Evolutionary conservation across 345 rosid genomes (phyloP).

Genomic region (Reutealis trisperma): DNA sequence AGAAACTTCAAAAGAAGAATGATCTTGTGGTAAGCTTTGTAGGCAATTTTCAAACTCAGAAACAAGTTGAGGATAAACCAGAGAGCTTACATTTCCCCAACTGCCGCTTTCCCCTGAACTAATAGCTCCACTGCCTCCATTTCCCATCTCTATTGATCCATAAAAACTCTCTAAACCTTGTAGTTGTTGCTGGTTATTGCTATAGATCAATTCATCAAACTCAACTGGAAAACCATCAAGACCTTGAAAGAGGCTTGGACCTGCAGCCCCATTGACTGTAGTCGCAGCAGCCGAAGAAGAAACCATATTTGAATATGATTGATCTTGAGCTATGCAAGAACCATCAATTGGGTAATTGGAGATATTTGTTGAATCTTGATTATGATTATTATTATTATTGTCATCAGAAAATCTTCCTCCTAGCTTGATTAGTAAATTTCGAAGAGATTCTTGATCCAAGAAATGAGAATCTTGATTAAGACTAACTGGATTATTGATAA

Average conservation of each 20-base stretch:
- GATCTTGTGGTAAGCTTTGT: constrained; percentile 29
- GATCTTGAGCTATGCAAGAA: constrained; percentile 22
- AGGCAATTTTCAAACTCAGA: constrained; percentile 34
- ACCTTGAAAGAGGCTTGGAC: constrained; percentile 42
- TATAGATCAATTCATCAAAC: constrained; percentile 22
- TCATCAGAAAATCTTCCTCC: constrained; percentile 46
- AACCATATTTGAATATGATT: constrained; percentile 27
- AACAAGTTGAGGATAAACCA: constrained; percentile 43
- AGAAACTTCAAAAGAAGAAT: constrained; percentile 37
- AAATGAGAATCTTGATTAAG: constrained; percentile 19
- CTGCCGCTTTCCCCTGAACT: constrained; percentile 57
- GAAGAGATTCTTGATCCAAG: constrained; percentile 48
- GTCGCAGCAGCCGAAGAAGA: constrained; percentile 29
- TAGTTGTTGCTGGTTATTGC: constrained; percentile 18
- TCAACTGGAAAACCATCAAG: constrained; percentile 26
- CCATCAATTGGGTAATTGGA: constrained; percentile 16
- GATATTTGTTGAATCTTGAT: constrained; percentile 16
- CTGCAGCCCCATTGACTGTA: constrained; percentile 18
- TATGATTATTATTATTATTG: background rate
- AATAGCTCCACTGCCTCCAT: constrained; percentile 32
- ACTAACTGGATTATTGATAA: background rate
- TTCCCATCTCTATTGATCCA: constrained; percentile 25
- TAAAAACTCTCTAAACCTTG: constrained; percentile 30
- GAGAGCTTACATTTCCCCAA: constrained; percentile 55
- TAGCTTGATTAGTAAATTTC: constrained; percentile 35